Base-by-base conservation (phyloP, 1,284 basidiomycete genomes). In the Peniophora sp. region DNA sequence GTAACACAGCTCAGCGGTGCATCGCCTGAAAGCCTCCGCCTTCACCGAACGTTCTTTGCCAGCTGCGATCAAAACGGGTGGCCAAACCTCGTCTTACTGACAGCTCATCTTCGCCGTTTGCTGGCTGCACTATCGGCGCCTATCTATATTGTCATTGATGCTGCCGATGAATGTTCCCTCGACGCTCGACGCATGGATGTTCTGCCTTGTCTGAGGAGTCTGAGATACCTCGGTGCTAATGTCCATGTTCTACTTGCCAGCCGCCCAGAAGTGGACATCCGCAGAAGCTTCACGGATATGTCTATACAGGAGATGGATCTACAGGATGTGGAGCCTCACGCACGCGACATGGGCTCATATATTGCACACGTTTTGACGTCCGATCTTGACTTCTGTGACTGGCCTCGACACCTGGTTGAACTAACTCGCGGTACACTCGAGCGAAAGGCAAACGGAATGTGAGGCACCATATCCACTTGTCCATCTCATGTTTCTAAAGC, bases 111-210 rank as follows among this genome's bases (percentile, higher is more conserved):
- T 3, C 25, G 20, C n/a, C n/a, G 45, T 16, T 22, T 35, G 6
- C 19, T 44, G 3, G 10, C 2, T 5, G 38, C 38, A 10, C 3
- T 1, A 2, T 17, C 8, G 3, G 16, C 16, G 16, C 11, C 8
- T 8, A 16, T 24, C 3, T 50, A 32, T 17, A 10, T 50, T 1
- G 9, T 50, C 16, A 10, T 50, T 10, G 49, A 50, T n/a, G 49
- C 23, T 22, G 39, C 45, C 11, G 49, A 50, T 45, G 49, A 50
- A 22, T 50, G 49, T 23, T 19, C 43, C 9, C 12, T 16, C 6
- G 20, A 20, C 24, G 6, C 10, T 9, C 3, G 39, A 2, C 22
- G 41, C 12, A 50, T 5, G 12, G 36, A 50, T 2, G 17, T 50
- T 3, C 24, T 50, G 23, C 10, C 22, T 19, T 22, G 43, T 12